These are phyloP conservation scores for Mucor saturninus DNA, from an alignment of 371 early-diverging fungal species.

Conservation along the genomic window DNA sequence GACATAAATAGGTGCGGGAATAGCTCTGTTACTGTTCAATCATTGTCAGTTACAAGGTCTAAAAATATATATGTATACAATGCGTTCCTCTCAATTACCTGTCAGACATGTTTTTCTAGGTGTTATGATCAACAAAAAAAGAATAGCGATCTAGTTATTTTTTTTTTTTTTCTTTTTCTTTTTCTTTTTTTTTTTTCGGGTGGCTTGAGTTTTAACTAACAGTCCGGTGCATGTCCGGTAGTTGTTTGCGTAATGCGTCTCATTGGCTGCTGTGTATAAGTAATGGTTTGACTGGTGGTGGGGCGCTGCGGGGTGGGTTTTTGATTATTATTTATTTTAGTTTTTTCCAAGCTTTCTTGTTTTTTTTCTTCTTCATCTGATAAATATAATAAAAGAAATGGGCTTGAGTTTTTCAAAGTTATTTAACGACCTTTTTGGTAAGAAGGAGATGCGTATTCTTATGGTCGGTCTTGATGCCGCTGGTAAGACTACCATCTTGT, in stretches of 20 bases:
- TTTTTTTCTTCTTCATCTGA: constrained; percentile 20
- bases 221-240: background rate
- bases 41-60: too few relatives aligned
- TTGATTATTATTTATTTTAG: too few relatives aligned
- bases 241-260: background rate
- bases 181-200: constrained; percentile 8
- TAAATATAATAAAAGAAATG: constrained; percentile 34
- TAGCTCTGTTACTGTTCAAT: constrained; percentile 20
- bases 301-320: too few relatives aligned
- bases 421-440: constrained; percentile 64
- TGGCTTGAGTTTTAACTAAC: constrained; percentile 3
- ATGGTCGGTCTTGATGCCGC: constrained; percentile 98
- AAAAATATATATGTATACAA: too few relatives aligned
- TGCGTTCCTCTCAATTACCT: constrained; percentile 8
- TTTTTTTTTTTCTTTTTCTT: background rate
- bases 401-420: constrained; percentile 54
- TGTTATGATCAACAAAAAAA: constrained; percentile 1
- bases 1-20: constrained; percentile 46
- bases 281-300: too few relatives aligned
- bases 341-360: background rate
- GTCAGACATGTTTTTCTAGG: constrained; percentile 20
- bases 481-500: constrained; percentile 99
- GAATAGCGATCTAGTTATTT: background rate
- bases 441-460: constrained; percentile 95
- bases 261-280: background rate